Percentiles rank a stretch among this genome's conserved stretches.
These are phyloP conservation scores for Ophiostoma triangulosporum DNA, from an alignment of 2,329 filamentous ascomycete genomes.

Conservation along the genomic window DNA sequence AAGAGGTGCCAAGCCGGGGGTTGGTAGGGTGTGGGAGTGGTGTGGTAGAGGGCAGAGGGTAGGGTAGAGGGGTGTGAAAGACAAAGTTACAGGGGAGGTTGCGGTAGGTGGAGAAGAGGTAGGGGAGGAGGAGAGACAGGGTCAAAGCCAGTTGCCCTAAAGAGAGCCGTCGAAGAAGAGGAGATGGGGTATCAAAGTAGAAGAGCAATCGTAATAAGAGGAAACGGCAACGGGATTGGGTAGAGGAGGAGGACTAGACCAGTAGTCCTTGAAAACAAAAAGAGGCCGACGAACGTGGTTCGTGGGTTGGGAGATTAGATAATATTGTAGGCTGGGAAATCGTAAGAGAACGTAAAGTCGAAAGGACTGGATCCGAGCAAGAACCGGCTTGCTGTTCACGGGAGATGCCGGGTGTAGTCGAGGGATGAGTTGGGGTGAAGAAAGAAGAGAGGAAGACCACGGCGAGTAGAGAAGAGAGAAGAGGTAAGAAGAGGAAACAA, in stretches of 20 bases:
- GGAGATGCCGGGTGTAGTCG: conserved; percentile 15
- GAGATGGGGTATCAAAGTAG: conserved; percentile 5
- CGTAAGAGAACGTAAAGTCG: conserved; percentile 18
- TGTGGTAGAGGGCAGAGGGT: neutral
- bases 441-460: neutral
- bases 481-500: neutral
- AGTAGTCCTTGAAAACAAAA: conserved; percentile 7
- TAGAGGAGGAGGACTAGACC: conserved; percentile 8
- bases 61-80: conserved; percentile 12
- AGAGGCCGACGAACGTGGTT: conserved; percentile 5
- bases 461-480: conserved; percentile 10
- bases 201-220: neutral
- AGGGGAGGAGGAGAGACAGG: conserved; percentile 1
- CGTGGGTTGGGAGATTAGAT: conserved; percentile 11
- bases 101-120: conserved; percentile 2
- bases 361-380: conserved; percentile 41
- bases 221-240: neutral
- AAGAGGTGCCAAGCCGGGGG: conserved; percentile 12
- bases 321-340: conserved; percentile 9
- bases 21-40: conserved; percentile 13
- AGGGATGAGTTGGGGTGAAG: neutral
- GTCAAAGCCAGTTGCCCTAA: conserved; percentile 12
- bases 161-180: conserved; percentile 6
- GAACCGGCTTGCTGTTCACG: conserved; percentile 44
- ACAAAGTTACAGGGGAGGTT: neutral